These are phyloP conservation scores for Phaeotremella skinneri DNA, from an alignment of 768 basidiomycete genomes.

Conservation along the genomic window DNA sequence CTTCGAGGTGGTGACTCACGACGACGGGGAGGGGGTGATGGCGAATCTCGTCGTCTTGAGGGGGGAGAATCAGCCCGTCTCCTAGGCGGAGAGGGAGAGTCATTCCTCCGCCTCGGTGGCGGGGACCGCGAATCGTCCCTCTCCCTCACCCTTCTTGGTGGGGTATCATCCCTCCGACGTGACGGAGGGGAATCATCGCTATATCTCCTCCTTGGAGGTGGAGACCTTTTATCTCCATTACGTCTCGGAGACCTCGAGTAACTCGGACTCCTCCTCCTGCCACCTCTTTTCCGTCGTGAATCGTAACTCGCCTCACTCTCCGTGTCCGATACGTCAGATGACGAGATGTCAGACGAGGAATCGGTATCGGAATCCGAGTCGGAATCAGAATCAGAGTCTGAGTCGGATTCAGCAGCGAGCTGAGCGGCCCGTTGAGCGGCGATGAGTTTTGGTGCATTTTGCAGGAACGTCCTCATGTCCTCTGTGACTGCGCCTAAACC, in stretches of 20 bases:
- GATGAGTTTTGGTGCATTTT: constrained; percentile 93
- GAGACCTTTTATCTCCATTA: constrained; percentile 1
- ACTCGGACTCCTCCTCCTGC: constrained; percentile 11
- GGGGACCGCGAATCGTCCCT: constrained; percentile 17
- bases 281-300: constrained; percentile 25
- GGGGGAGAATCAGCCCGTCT: constrained; percentile 27
- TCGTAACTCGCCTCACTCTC: constrained; percentile 26
- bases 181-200: constrained; percentile 45
- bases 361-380: constrained; percentile 44
- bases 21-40: constrained; percentile 18
- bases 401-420: constrained; percentile 59
- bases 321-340: constrained; percentile 45
- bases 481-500: constrained; percentile 87
- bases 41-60: constrained; percentile 30
- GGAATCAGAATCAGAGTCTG: constrained; percentile 37
- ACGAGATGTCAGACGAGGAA: constrained; percentile 53
- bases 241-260: constrained; percentile 11
- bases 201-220: constrained; percentile 23
- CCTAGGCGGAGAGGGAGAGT: constrained; percentile 34
- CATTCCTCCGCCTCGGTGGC: constrained; percentile 33
- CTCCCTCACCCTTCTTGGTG: constrained; percentile 12
- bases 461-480: constrained; percentile 93
- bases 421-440: constrained; percentile 87
- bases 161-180: constrained; percentile 21
- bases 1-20: constrained; percentile 17